These are phyloP conservation scores for Yamadazyma jaroonii DNA, from an alignment of 1,139 yeast species.

Conservation along the genomic window DNA sequence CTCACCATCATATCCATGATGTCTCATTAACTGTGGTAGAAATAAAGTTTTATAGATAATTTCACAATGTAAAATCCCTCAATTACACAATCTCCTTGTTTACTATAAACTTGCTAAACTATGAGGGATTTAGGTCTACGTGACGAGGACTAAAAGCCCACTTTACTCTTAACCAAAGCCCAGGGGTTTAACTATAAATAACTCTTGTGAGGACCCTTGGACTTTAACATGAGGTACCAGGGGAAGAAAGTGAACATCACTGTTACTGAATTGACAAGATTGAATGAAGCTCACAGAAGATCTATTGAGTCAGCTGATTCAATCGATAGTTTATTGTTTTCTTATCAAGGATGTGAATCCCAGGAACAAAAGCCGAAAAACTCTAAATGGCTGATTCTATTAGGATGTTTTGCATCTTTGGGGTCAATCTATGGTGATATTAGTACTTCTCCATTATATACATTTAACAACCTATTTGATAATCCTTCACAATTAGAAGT, in stretches of 20 bases:
- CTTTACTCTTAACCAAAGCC: too few species aligned
- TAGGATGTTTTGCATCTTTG: constrained; percentile 25
- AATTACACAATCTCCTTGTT: neutral
- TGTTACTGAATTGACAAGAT: constrained; percentile 3
- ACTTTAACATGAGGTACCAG: too few species aligned
- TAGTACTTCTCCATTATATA: constrained; percentile 60
- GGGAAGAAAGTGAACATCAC: neutral
- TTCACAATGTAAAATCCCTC: neutral
- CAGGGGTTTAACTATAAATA: too few species aligned
- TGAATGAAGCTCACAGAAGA: constrained; percentile 2
- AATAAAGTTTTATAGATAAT: neutral
- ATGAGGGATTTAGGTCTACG: too few species aligned
- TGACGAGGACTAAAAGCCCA: too few species aligned
- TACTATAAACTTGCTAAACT: too few species aligned
- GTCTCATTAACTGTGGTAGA: neutral
- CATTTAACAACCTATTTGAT: constrained; percentile 43
- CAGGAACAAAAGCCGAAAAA: neutral
- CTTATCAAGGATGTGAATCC: too few species aligned
- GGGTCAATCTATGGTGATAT: constrained; percentile 64
- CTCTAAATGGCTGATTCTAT: neutral
- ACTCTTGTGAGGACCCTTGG: too few species aligned
- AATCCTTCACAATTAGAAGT: constrained; percentile 22
- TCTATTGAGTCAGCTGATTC: neutral
- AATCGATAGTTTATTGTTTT: neutral
- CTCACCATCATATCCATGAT: neutral